Percentiles rank a stretch among this genome's conserved stretches.
phyloP scores from a whole-genome alignment of 1,139 yeast genomes.

The Sporopachydermia cereana region DNA sequence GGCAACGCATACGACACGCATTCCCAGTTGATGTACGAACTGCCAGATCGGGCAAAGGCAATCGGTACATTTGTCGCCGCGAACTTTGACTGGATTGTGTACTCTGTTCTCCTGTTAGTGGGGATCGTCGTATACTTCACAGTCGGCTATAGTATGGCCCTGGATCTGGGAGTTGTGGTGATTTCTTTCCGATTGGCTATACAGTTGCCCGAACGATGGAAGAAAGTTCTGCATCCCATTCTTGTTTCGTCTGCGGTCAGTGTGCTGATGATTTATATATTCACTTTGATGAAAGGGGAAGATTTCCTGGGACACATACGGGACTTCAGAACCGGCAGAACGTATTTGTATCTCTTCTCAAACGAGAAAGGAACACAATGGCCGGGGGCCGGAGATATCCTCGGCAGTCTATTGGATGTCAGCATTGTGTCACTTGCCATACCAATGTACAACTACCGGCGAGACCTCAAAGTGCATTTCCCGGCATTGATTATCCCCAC shows the following conservation, averaged over 20 bases:
- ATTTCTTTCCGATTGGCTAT: slow-evolving; percentile 43
- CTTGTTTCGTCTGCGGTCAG: slow-evolving; percentile 50
- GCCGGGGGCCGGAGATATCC: slow-evolving; percentile 79
- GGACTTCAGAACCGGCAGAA: slow-evolving; percentile 59
- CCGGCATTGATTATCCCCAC: slow-evolving; percentile 50
- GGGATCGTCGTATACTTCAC: slow-evolving; percentile 33
- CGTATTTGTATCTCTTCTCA: slow-evolving; percentile 47
- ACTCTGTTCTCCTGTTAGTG: slow-evolving; percentile 32
- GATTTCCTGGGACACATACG: slow-evolving; percentile 39
- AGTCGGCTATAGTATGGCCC: slow-evolving; percentile 45
- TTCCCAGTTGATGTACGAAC: slow-evolving; percentile 9
- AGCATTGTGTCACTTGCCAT: slow-evolving; percentile 65
- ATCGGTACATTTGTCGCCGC: slow-evolving; percentile 32
- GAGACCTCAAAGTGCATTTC: slow-evolving; percentile 44
- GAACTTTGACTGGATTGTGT: slow-evolving; percentile 47
- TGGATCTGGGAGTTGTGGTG: slow-evolving; percentile 50
- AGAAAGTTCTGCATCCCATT: slow-evolving; percentile 56
- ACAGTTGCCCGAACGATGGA: slow-evolving; percentile 36
- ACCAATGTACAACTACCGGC: slow-evolving; percentile 68
- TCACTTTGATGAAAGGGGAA: slow-evolving; percentile 40
- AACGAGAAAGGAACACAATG: slow-evolving; percentile 23
- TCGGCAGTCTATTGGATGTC: slow-evolving; percentile 60
- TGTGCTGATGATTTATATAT: slow-evolving; percentile 50
- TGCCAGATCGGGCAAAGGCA: slow-evolving; percentile 12
- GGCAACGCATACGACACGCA: neutral